These are phyloP conservation scores for Amoebophrya sp. DNA, from an alignment of 169 alveolate species.

Conservation along the genomic window DNA sequence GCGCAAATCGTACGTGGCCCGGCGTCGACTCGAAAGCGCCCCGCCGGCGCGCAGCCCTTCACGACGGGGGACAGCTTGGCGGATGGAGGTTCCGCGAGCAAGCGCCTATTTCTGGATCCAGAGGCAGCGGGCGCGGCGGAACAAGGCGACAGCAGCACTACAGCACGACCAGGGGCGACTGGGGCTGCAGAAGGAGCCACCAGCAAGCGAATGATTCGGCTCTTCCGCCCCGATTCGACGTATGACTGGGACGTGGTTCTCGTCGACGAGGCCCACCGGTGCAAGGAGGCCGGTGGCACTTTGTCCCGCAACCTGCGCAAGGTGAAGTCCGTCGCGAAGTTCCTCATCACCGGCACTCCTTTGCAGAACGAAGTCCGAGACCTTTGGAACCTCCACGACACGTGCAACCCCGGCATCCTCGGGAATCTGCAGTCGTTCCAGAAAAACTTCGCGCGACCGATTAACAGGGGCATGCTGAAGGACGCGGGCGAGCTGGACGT, in stretches of 20 bases:
- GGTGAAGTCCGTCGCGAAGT: background rate
- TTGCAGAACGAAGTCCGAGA: background rate
- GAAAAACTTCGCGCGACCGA: background rate
- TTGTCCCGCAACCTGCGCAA: background rate
- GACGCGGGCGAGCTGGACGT: background rate
- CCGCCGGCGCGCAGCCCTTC: too few species aligned
- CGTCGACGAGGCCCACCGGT: background rate
- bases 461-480: slow-evolving; percentile 2
- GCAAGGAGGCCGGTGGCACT: background rate
- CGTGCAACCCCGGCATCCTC: background rate
- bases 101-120: too few species aligned
- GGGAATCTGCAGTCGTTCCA: background rate
- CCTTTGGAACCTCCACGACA: background rate
- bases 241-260: background rate
- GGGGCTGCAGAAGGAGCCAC: too few species aligned
- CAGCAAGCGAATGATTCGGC: too few species aligned
- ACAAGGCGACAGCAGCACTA: too few species aligned
- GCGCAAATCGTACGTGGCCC: too few species aligned
- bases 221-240: background rate
- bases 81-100: too few species aligned
- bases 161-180: too few species aligned
- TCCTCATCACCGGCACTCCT: background rate
- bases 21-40: too few species aligned
- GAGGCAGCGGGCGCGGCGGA: too few species aligned
- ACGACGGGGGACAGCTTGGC: too few species aligned